Conservation (phyloP, 1,139 yeast species). For the Pichia norvegensis region DNA sequence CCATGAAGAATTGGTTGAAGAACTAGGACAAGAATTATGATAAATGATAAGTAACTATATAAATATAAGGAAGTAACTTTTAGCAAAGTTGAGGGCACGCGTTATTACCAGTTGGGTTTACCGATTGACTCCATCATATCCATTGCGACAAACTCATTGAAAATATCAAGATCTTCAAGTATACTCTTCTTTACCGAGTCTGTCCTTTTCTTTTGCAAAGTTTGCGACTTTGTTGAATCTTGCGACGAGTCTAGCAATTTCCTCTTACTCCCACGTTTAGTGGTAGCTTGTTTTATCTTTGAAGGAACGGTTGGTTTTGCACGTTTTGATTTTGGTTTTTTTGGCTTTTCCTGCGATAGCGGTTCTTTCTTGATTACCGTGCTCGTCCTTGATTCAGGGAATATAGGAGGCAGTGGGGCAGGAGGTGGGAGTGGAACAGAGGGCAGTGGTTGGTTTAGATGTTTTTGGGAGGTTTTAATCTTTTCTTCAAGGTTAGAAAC, state of each 20-base stretch:
- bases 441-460: background rate
- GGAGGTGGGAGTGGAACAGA: background rate
- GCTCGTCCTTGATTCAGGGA: constrained; percentile 1
- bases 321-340: background rate
- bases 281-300: background rate
- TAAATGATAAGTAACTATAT: background rate
- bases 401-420: background rate
- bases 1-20: constrained; percentile 48
- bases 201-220: background rate
- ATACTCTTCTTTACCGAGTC: constrained; percentile 1
- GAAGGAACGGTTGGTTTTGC: background rate
- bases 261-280: background rate
- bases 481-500: background rate
- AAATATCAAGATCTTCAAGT: constrained; percentile 9
- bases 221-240: constrained; percentile 2
- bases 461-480: background rate
- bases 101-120: constrained; percentile 7
- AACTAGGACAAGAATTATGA: constrained; percentile 28
- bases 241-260: constrained; percentile 8
- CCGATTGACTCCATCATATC: constrained; percentile 8
- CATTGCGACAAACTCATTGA: constrained; percentile 12
- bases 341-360: background rate
- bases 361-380: constrained; percentile 1
- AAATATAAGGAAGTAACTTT: background rate
- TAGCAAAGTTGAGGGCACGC: background rate